Conservation (phyloP, 352 stramenopile genomes). For the Thalassiosira livingstoniorum region DNA sequence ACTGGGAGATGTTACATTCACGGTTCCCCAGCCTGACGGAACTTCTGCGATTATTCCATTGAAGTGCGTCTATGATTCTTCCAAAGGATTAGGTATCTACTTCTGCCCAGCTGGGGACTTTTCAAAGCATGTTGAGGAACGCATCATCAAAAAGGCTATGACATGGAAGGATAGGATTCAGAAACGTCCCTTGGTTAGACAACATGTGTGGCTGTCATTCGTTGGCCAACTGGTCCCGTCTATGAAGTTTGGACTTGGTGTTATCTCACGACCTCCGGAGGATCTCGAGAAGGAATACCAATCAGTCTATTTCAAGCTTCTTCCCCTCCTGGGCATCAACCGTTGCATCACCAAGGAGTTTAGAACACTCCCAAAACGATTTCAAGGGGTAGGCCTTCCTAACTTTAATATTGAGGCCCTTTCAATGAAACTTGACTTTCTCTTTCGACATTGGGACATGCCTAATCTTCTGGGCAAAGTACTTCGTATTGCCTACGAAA, state of each 20-base stretch:
- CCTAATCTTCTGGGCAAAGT: neutral
- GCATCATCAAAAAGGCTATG: conserved; percentile 3
- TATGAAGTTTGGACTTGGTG: neutral
- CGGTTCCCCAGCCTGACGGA: conserved; percentile 31
- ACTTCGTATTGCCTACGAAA: neutral
- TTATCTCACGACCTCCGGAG: neutral
- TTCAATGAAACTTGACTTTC: neutral
- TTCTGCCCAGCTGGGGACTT: neutral
- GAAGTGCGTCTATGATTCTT: neutral
- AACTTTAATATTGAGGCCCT: neutral
- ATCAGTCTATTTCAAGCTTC: neutral
- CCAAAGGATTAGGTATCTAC: conserved; percentile 28
- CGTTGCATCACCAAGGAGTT: neutral
- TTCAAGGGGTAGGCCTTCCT: conserved; percentile 2
- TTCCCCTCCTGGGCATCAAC: neutral
- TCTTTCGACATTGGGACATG: neutral
- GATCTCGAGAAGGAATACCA: neutral
- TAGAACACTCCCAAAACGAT: neutral
- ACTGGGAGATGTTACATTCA: conserved; percentile 6
- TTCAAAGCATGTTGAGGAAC: neutral
- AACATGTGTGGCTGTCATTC: neutral
- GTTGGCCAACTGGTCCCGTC: neutral
- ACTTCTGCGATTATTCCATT: conserved; percentile 14
- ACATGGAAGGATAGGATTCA: conserved; percentile 7
- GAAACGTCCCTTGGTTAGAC: neutral